Evolutionary conservation across 805 yeast genomes (phyloP).

Genomic region (Yamadazyma kitorensis): DNA sequence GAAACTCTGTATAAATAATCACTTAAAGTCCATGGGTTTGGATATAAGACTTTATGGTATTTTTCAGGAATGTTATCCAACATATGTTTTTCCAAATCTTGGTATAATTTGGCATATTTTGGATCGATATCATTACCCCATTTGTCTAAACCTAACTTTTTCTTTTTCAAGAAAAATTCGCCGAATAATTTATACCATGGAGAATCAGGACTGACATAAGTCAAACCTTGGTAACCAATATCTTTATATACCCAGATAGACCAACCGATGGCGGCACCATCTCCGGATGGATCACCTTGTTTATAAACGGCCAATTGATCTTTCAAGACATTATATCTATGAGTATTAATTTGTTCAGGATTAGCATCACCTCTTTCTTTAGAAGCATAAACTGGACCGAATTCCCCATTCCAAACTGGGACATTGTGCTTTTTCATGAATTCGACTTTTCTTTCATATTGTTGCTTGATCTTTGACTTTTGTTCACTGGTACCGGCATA

Average conservation of each 20-base stretch:
- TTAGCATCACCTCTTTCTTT: conserved; percentile 40
- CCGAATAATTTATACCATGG: conserved; percentile 43
- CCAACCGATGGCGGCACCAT: conserved; percentile 44
- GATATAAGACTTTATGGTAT: conserved; percentile 39
- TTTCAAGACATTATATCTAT: conserved; percentile 41
- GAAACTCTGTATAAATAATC: conserved; percentile 38
- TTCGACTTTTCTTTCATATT: conserved; percentile 43
- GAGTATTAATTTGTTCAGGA: conserved; percentile 33
- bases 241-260: conserved; percentile 55
- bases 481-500: conserved; percentile 37
- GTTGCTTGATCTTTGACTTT: conserved; percentile 30
- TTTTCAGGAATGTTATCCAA: conserved; percentile 39
- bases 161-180: conserved; percentile 41
- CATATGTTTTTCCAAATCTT: conserved; percentile 35
- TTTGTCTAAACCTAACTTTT: conserved; percentile 43
- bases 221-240: conserved; percentile 50
- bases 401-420: conserved; percentile 56
- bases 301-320: conserved; percentile 46
- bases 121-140: conserved; percentile 51
- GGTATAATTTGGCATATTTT: conserved; percentile 33
- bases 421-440: conserved; percentile 38
- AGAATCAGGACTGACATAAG: conserved; percentile 44
- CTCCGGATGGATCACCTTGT: conserved; percentile 48
- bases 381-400: conserved; percentile 50
- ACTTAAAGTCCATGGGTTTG: conserved; percentile 35